These are phyloP conservation scores for Uromyces viciae-fabae DNA, from an alignment of 1,284 basidiomycete species.

Conservation along the genomic window DNA sequence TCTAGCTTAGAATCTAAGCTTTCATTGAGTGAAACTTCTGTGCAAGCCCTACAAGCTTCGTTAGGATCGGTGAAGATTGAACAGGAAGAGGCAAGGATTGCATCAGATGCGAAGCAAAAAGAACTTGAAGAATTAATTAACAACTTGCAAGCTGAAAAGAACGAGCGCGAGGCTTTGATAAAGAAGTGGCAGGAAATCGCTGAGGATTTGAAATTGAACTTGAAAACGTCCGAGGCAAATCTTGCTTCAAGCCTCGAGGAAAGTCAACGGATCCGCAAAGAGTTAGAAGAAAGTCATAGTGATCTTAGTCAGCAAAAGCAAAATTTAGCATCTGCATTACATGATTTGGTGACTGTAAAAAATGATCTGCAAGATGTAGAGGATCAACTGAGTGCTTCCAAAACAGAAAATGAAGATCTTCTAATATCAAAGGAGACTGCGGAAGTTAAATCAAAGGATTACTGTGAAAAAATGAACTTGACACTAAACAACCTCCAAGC, in stretches of 20 bases:
- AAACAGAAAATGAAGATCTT: conserved; percentile 3
- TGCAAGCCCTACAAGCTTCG: background rate
- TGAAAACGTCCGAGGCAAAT: conserved; percentile 15
- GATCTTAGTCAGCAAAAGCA: conserved; percentile 31
- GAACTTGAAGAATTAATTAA: background rate
- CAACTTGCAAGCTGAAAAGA: background rate
- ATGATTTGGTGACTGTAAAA: conserved; percentile 33
- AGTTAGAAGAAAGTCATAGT: conserved; percentile 12
- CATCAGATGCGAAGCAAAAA: conserved; percentile 2
- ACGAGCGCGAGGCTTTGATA: background rate
- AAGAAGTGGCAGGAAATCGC: conserved; percentile 12
- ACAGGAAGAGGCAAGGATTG: conserved; percentile 1
- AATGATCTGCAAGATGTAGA: conserved; percentile 20
- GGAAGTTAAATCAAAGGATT: background rate
- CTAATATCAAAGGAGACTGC: background rate
- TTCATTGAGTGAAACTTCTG: background rate
- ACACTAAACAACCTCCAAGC: conserved; percentile 17
- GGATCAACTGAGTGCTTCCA: conserved; percentile 11
- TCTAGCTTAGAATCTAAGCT: conserved; percentile 24
- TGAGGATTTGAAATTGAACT: background rate
- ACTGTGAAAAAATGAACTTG: conserved; percentile 20
- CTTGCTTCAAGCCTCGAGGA: background rate
- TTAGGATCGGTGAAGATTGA: background rate
- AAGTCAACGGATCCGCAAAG: conserved; percentile 3
- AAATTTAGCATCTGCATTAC: conserved; percentile 27